Evolutionary conservation across 495 filamentous ascomycete genomes (phyloP).

Genomic region (Cercophora scortea): DNA sequence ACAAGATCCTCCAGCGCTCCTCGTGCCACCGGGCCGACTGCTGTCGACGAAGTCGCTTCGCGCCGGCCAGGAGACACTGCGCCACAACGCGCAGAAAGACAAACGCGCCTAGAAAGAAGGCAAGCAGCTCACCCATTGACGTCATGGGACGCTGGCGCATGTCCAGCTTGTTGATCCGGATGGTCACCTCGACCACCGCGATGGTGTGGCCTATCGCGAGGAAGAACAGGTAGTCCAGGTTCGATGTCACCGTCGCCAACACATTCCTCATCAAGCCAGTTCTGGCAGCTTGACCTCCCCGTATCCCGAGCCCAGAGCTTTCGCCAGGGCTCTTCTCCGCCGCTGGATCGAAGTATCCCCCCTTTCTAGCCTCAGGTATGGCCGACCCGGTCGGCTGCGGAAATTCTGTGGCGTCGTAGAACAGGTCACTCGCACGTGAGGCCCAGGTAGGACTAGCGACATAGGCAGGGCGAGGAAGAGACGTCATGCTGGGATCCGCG

Average conservation of each 20-base stretch:
- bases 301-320: not conserved
- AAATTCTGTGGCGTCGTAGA: not conserved
- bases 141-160: conserved; percentile 6
- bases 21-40: not conserved
- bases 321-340: not conserved
- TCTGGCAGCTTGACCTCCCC: not conserved
- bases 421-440: conserved; percentile 4
- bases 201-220: conserved; percentile 3
- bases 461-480: not conserved
- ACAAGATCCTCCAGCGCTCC: conserved; percentile 2
- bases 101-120: conserved; percentile 5
- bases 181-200: conserved; percentile 9
- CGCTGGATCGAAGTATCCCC: not conserved
- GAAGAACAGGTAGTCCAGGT: not conserved
- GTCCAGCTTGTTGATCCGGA: conserved; percentile 7
- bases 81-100: conserved; percentile 2
- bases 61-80: not conserved
- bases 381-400: not conserved
- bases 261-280: not conserved
- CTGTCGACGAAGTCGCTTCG: not conserved
- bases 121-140: conserved; percentile 6
- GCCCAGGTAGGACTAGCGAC: not conserved
- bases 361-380: not conserved
- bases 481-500: not conserved
- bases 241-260: not conserved